Evolutionary conservation across 1,284 basidiomycete species (phyloP).

Genomic region (Puccinia novopanici): DNA sequence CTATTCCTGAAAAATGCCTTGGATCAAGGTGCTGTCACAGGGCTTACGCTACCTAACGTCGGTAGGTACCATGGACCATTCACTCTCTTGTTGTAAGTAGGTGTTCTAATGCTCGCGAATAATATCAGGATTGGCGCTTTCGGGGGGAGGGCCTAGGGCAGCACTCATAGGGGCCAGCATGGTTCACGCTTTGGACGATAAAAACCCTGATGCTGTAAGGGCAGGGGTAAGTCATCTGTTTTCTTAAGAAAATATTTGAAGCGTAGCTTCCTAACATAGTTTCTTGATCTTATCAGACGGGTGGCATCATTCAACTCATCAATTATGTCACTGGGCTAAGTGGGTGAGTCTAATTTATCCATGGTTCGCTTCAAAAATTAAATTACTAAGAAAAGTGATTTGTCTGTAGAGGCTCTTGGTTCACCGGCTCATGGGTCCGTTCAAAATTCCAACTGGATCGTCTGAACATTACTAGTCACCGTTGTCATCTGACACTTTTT

Average conservation of each 20-base stretch:
- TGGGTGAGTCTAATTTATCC: constrained; percentile 16
- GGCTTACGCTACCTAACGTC: constrained; percentile 38
- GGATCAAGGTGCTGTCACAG: constrained; percentile 16
- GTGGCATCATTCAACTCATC: constrained; percentile 41
- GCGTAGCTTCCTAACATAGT: not conserved
- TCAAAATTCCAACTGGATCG: not conserved
- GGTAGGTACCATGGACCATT: constrained; percentile 6
- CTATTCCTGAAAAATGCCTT: constrained; percentile 32
- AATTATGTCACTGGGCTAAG: constrained; percentile 42
- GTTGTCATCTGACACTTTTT: not conserved
- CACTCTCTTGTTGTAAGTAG: too few relatives aligned
- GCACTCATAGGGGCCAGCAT: constrained; percentile 39
- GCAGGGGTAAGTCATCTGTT: constrained; percentile 25
- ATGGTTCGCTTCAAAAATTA: not conserved
- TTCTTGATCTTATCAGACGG: constrained; percentile 13
- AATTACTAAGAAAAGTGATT: not conserved
- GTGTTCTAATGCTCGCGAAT: not conserved
- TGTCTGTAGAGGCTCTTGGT: constrained; percentile 38
- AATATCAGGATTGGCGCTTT: constrained; percentile 32
- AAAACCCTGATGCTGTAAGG: constrained; percentile 24
- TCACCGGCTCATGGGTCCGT: constrained; percentile 46
- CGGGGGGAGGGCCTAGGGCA: constrained; percentile 45
- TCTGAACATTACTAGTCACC: not conserved
- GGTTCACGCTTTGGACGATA: constrained; percentile 42
- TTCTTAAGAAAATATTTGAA: not conserved